phyloP scores from a whole-genome alignment of 2,329 filamentous ascomycete species.

The Trichocomaceae sp. region DNA sequence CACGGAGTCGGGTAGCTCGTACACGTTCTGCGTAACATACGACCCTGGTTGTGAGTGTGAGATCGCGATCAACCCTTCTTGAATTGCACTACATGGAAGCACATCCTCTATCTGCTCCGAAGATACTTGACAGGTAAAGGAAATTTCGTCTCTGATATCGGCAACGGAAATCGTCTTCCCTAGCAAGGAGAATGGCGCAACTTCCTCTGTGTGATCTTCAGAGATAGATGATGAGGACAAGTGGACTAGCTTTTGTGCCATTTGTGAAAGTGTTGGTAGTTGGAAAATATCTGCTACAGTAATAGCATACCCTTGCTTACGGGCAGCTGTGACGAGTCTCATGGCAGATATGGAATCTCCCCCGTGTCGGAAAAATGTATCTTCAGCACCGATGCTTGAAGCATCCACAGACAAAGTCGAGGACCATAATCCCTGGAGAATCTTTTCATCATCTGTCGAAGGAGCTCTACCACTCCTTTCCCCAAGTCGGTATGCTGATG shows the following conservation, averaged over 20 bases:
- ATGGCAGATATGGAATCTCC: slow-evolving; percentile 22
- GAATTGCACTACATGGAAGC: slow-evolving; percentile 38
- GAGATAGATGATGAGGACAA: background rate
- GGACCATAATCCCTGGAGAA: slow-evolving; percentile 14
- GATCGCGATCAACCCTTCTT: slow-evolving; percentile 37
- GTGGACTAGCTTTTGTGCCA: slow-evolving; percentile 7
- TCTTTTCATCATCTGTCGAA: slow-evolving; percentile 12
- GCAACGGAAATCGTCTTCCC: background rate
- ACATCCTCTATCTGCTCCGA: slow-evolving; percentile 30
- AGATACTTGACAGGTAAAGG: slow-evolving; percentile 16
- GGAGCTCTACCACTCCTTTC: slow-evolving; percentile 10
- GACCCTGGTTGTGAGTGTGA: slow-evolving; percentile 33
- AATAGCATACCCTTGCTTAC: slow-evolving; percentile 9
- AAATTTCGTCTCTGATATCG: slow-evolving; percentile 14
- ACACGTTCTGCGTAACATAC: slow-evolving; percentile 35
- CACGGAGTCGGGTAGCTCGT: slow-evolving; percentile 24
- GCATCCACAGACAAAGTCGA: slow-evolving; percentile 12
- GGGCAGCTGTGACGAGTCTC: slow-evolving; percentile 14
- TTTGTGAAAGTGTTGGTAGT: slow-evolving; percentile 10
- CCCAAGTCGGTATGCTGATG: slow-evolving; percentile 12
- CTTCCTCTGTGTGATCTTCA: background rate
- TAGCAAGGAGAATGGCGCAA: slow-evolving; percentile 11
- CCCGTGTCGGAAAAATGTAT: slow-evolving; percentile 25
- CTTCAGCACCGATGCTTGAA: slow-evolving; percentile 14
- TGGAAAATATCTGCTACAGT: slow-evolving; percentile 12